These are phyloP conservation scores for Achaetomium macrosporum DNA, from an alignment of 2,329 filamentous ascomycete species.

Conservation along the genomic window DNA sequence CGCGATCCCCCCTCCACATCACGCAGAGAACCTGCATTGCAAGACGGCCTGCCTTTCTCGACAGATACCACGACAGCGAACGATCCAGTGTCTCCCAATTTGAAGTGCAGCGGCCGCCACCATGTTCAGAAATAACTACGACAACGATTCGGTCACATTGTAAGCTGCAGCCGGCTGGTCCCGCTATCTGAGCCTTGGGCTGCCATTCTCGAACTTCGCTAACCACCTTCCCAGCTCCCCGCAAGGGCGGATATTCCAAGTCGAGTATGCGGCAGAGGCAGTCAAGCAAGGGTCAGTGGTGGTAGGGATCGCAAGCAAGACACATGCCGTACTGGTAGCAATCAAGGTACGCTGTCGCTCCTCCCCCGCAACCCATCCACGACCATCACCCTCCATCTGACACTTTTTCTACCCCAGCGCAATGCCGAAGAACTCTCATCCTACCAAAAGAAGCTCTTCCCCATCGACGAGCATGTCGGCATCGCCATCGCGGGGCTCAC, in stretches of 20 bases:
- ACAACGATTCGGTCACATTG: slow-evolving; percentile 99
- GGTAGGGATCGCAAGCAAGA: slow-evolving; percentile 95
- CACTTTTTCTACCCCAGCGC: slow-evolving; percentile 50
- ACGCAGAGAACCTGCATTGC: slow-evolving; percentile 3
- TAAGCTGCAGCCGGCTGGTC: slow-evolving; percentile 49
- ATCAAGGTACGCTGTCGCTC: slow-evolving; percentile 65
- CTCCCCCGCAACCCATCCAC: background rate
- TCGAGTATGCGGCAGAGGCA: slow-evolving; percentile 97
- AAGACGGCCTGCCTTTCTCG: background rate
- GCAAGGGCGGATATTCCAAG: slow-evolving; percentile 98
- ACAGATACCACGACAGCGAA: background rate
- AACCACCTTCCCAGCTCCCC: slow-evolving; percentile 63
- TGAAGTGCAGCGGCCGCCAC: slow-evolving; percentile 32
- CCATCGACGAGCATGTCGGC: slow-evolving; percentile 90
- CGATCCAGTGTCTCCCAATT: background rate
- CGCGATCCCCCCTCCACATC: background rate
- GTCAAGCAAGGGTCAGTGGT: slow-evolving; percentile 99
- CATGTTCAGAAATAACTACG: slow-evolving; percentile 99
- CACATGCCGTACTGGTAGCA: slow-evolving; percentile 90
- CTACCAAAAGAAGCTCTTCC: slow-evolving; percentile 99
- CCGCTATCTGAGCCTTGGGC: slow-evolving; percentile 16
- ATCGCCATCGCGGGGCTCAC: slow-evolving; percentile 95
- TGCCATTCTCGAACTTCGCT: slow-evolving; percentile 8
- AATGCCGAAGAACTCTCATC: slow-evolving; percentile 99
- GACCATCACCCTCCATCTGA: slow-evolving; percentile 3